phyloP scores from a whole-genome alignment of 257 asterid genomes.

The Anisodus acutangulus region DNA sequence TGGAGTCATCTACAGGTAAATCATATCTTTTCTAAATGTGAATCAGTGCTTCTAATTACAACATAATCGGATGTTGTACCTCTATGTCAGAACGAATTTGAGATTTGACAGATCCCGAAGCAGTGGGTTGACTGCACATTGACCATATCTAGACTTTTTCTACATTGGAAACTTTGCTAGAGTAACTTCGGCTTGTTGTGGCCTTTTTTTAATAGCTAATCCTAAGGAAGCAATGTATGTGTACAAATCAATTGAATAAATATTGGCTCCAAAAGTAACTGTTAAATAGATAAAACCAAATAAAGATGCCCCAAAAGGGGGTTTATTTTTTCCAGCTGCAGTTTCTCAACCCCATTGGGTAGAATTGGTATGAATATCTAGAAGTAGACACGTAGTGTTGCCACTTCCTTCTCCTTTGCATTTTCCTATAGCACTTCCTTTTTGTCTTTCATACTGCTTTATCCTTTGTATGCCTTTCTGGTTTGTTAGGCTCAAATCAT shows the following conservation, averaged over 20 bases:
- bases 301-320: neutral
- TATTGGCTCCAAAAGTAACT: neutral
- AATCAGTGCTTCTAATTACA: conserved; percentile 30
- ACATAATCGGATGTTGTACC: neutral
- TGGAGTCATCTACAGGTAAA: conserved; percentile 95
- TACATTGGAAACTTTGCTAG: neutral
- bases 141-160: conserved; percentile 21
- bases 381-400: conserved; percentile 10
- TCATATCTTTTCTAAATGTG: conserved; percentile 24
- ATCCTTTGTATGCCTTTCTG: neutral
- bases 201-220: neutral
- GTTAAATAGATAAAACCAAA: conserved; percentile 6
- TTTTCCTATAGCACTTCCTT: neutral
- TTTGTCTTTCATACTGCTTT: neutral
- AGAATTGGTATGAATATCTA: conserved; percentile 21
- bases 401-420: neutral
- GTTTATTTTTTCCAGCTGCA: neutral
- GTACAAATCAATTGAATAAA: neutral
- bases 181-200: neutral
- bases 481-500: neutral
- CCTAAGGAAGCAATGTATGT: neutral
- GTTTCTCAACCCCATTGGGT: conserved; percentile 2
- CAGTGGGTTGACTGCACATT: conserved; percentile 15
- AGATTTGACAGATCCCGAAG: conserved; percentile 8
- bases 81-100: conserved; percentile 11